Conservation (phyloP, 2,329 filamentous ascomycete species). For the Xylaria sp. region DNA sequence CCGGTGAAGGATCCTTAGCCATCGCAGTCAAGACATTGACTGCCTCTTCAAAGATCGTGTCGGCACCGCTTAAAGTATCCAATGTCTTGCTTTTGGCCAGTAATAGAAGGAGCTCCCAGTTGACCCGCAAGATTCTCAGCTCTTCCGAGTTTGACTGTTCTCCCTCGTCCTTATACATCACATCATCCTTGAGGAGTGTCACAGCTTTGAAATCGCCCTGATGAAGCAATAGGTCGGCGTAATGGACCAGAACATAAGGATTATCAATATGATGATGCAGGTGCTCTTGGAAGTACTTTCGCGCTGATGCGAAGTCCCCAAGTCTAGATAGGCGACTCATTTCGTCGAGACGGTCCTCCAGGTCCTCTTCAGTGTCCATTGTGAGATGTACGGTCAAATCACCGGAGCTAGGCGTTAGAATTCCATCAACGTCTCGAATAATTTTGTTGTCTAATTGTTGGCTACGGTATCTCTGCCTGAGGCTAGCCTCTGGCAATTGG, state of each 20-base stretch:
- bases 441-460: constrained; percentile 13
- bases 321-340: constrained; percentile 44
- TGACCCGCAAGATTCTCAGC: constrained; percentile 23
- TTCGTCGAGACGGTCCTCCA: constrained; percentile 45
- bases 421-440: constrained; percentile 29
- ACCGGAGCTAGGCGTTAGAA: constrained; percentile 33
- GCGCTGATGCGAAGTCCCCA: constrained; percentile 44
- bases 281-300: constrained; percentile 39
- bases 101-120: constrained; percentile 39
- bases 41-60: constrained; percentile 24
- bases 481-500: background rate
- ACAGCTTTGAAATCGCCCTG: constrained; percentile 45
- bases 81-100: constrained; percentile 35
- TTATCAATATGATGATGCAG: constrained; percentile 42
- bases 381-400: constrained; percentile 43
- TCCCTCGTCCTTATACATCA: constrained; percentile 26
- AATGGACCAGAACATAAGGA: constrained; percentile 45
- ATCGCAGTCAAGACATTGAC: constrained; percentile 15
- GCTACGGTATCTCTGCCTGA: background rate
- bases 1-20: background rate
- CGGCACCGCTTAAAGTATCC: constrained; percentile 13
- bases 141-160: constrained; percentile 22
- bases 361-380: constrained; percentile 42
- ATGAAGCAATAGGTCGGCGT: constrained; percentile 46
- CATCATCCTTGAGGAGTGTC: constrained; percentile 29